A percentile compares a stretch with the other conserved stretches of the same genome.
Conservation (phyloP, 495 filamentous ascomycete genomes). For the Penicillium verhagenii region DNA sequence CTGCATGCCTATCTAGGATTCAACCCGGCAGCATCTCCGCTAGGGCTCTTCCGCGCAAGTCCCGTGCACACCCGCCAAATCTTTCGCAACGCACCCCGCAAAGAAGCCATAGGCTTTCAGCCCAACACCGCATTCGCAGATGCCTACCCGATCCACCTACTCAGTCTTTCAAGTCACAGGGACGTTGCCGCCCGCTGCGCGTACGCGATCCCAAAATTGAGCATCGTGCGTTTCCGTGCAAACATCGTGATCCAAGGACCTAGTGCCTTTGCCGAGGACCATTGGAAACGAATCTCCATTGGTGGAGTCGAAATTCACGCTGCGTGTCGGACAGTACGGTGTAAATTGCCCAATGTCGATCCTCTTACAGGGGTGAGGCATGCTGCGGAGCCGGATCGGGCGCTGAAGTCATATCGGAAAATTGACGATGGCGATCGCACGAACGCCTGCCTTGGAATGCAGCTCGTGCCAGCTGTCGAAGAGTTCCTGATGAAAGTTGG, state of each 20-base stretch:
- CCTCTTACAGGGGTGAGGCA: slow-evolving; percentile 70
- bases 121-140: slow-evolving; percentile 80
- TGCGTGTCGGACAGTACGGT: slow-evolving; percentile 73
- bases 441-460: slow-evolving; percentile 78
- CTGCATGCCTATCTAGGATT: slow-evolving; percentile 53
- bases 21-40: slow-evolving; percentile 44
- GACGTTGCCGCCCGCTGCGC: slow-evolving; percentile 55
- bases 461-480: slow-evolving; percentile 26
- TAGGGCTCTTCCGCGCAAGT: slow-evolving; percentile 70
- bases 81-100: slow-evolving; percentile 71
- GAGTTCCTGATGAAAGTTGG: slow-evolving; percentile 54
- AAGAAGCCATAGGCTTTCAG: slow-evolving; percentile 69
- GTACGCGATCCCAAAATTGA: slow-evolving; percentile 58
- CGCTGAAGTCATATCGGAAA: slow-evolving; percentile 64
- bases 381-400: slow-evolving; percentile 66
- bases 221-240: slow-evolving; percentile 72
- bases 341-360: slow-evolving; percentile 82
- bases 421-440: slow-evolving; percentile 72
- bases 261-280: slow-evolving; percentile 66
- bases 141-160: slow-evolving; percentile 81
- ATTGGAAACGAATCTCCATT: slow-evolving; percentile 73
- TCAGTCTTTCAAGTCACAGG: slow-evolving; percentile 71
- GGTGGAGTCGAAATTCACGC: slow-evolving; percentile 47
- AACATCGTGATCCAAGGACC: slow-evolving; percentile 77
- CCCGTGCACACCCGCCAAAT: slow-evolving; percentile 62